Evolutionary conservation across 179 eudicot species (phyloP), one percentile per base, ranked within the genome.

Genomic region (Corrigiola litoralis): DNA sequence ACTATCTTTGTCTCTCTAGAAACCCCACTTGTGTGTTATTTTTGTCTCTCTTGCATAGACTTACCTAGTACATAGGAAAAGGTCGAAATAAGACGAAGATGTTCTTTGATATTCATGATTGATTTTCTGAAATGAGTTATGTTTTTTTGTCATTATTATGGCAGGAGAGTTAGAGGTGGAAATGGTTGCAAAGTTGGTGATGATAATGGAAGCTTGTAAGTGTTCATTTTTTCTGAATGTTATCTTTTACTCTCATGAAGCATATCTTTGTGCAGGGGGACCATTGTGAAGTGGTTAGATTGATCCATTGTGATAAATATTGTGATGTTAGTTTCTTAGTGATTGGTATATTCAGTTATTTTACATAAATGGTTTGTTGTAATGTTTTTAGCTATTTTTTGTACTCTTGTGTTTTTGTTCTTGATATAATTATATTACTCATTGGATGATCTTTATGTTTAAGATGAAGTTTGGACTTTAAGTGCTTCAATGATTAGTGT

Each of bases 151-250:
- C 25, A 12, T 58, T 54, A 59, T 65, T 60, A 21, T 70, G 87
- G 83, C 92, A 92, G 98, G 81, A 87, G 98, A 76, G 83, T 89
- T 4, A 85, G 98, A 75, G 98, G 98, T 73, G 98, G 98, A 27
- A 92, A 84, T 77, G 92, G 96, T 31, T 92, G 98, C 87, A 92
- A 87, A 82, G 95, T 92, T 49, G 96, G 98, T 63, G 96, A 92
- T 65, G 98, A 92, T 82, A 92, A 85, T 81, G 98, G 98, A 47
- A 92, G 98, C 96, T 77, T 92, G 98, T 92, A 78, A 92, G 96
- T 83, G 16, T 50, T 55, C 38, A 10, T 54, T 37, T 41, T 70
- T 52, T 34, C 58, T n/a, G n/a, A n/a, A n/a, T n/a, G n/a, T n/a
- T n/a, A n/a, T n/a, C n/a, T n/a, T 51, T 60, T 5, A 46, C 31